Conservation (phyloP, 2,329 filamentous ascomycete genomes). For the Colletotrichum paranaense region DNA sequence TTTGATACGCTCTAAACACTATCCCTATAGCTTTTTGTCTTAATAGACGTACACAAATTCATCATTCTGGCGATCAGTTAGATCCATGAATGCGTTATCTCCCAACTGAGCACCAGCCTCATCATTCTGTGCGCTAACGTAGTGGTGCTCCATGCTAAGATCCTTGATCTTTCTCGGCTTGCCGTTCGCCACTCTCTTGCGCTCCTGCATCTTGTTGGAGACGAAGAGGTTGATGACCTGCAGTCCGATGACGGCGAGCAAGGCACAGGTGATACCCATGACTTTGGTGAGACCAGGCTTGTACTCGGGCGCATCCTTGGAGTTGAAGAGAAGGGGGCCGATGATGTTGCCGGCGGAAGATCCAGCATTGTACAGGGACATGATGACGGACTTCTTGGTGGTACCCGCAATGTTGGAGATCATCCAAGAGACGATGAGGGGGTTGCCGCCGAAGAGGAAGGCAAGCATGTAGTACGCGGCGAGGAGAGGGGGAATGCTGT, state of each 20-base stretch:
- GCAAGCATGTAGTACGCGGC: slow-evolving; percentile 74
- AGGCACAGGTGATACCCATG: slow-evolving; percentile 63
- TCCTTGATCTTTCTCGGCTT: slow-evolving; percentile 69
- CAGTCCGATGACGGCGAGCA: slow-evolving; percentile 43
- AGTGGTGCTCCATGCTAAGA: slow-evolving; percentile 68
- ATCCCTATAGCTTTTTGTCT: background rate
- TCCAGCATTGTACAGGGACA: slow-evolving; percentile 73
- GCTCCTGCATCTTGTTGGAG: slow-evolving; percentile 65
- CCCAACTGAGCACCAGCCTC: slow-evolving; percentile 48
- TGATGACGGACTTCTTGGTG: slow-evolving; percentile 74
- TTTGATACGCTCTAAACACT: background rate
- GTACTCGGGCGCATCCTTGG: slow-evolving; percentile 68
- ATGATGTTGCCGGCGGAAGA: slow-evolving; percentile 74
- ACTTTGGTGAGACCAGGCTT: slow-evolving; percentile 66
- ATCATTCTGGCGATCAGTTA: slow-evolving; percentile 75
- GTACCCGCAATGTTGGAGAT: slow-evolving; percentile 75
- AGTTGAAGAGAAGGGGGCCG: slow-evolving; percentile 71
- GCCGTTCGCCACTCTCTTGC: slow-evolving; percentile 65
- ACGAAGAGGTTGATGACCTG: slow-evolving; percentile 26
- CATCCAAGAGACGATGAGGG: slow-evolving; percentile 75
- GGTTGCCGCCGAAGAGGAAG: slow-evolving; percentile 74
- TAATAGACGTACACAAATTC: slow-evolving; percentile 75
- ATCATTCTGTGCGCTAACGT: slow-evolving; percentile 46
- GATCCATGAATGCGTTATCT: slow-evolving; percentile 65
- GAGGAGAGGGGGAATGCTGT: slow-evolving; percentile 56